phyloP scores from a whole-genome alignment of 768 basidiomycete species.

The Boletus rubropictus region DNA sequence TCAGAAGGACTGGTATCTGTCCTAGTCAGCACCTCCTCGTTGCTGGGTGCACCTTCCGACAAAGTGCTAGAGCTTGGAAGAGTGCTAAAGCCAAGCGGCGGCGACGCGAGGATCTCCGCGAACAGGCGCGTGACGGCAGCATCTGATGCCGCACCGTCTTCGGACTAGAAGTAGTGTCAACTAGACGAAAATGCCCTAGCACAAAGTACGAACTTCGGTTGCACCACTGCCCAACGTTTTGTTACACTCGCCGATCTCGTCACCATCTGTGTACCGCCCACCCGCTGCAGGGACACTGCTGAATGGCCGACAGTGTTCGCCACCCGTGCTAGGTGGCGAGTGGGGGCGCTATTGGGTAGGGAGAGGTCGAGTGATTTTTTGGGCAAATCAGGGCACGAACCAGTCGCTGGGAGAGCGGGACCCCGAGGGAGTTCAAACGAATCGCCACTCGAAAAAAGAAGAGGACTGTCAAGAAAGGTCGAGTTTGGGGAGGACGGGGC shows the following conservation, averaged over 20 bases:
- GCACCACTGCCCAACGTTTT: constrained; percentile 14
- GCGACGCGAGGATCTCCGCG: constrained; percentile 33
- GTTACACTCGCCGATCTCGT: constrained; percentile 19
- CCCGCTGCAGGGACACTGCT: constrained; percentile 91
- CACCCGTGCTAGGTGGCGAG: constrained; percentile 99
- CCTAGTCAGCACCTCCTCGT: constrained; percentile 25
- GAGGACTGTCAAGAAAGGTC: constrained; percentile 33
- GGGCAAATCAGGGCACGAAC: constrained; percentile 24
- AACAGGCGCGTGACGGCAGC: constrained; percentile 30
- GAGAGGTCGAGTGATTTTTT: constrained; percentile 30
- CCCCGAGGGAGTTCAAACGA: constrained; percentile 34
- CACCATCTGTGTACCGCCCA: constrained; percentile 44
- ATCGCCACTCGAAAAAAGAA: constrained; percentile 24
- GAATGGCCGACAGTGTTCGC: constrained; percentile 59
- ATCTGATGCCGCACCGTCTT: constrained; percentile 52
- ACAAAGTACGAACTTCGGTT: constrained; percentile 33
- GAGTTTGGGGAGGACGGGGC: constrained; percentile 42
- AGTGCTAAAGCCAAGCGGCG: constrained; percentile 28
- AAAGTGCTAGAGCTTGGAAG: constrained; percentile 29
- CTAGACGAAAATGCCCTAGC: constrained; percentile 17
- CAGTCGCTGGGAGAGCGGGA: constrained; percentile 32
- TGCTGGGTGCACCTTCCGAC: constrained; percentile 27
- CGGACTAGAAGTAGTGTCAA: constrained; percentile 24
- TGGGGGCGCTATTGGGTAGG: constrained; percentile 47
- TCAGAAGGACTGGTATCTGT: constrained; percentile 5